Base-by-base conservation (phyloP, 208 protist species). In the Leishmania tarentolae region DNA sequence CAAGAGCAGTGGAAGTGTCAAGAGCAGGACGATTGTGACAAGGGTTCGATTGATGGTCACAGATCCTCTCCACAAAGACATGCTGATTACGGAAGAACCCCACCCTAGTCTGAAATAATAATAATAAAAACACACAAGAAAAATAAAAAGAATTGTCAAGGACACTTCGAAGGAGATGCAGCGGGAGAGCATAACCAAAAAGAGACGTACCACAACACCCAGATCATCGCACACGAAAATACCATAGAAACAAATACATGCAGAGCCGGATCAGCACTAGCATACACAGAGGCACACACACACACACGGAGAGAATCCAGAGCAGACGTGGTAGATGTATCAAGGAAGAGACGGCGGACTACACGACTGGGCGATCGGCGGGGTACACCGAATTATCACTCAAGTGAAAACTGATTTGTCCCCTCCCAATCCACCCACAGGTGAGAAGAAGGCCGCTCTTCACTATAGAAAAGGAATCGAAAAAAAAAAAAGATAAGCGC, bases 1-100 rank as follows among this genome's bases (percentile, higher is more conserved):
- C 9, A 84, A 19, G 28, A 80, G 68, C 7, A 84, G 57, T 56
- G 76, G 70, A 53, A 80, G 50, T n/a, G 81, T 80, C 42, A 84
- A 47, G 50, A 84, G 68, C 31, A 84, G 47, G 42, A 80, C 59
- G 28, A 81, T 56, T 3, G 57, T 40, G 56, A 77, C 37, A 46
- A 84, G 61, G 3, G 57, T 72, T 19, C 81, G 59, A 63, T 80
- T 76, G 19, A 77, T 37, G 0, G 75, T 66, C 9, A 66, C 21
- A 42, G 71, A 15, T 37, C 37, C 57, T 74, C 6, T 66, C 47
- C 76, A 50, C 2, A 66, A 69, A 44, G 61, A n/a, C 74, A 78
- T 78, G 47, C 19, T 78, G 13, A 9, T 47, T 11, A 66, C n/a
- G 21, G 31, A 17, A 24, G 42, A n/a, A 42, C 28, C 56, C 56